phyloP scores from a whole-genome alignment of 1,284 basidiomycete genomes.

The Papiliotrema laurentii region DNA sequence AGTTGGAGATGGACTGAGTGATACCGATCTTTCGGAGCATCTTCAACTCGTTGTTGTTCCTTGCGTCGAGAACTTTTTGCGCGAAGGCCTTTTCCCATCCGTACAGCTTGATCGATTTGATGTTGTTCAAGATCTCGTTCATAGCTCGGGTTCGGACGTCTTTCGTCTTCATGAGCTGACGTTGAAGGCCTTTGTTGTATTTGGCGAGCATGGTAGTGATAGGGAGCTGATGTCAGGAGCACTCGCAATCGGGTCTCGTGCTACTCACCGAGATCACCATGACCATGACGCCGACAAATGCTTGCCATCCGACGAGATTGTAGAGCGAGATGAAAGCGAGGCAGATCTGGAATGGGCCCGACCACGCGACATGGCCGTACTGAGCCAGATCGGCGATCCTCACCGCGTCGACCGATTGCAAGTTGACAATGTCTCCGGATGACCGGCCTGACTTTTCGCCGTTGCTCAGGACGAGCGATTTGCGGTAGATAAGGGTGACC shows the following conservation, averaged over 20 bases:
- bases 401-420: conserved; percentile 79
- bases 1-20: conserved; percentile 48
- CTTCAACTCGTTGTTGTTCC: conserved; percentile 79
- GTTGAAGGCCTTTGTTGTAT: conserved; percentile 72
- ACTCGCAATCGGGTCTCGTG: not conserved
- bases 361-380: conserved; percentile 58
- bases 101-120: conserved; percentile 63
- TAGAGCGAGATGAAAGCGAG: conserved; percentile 88
- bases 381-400: conserved; percentile 82
- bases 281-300: conserved; percentile 85
- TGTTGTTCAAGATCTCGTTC: conserved; percentile 70
- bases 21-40: conserved; percentile 79
- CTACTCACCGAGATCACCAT: conserved; percentile 65
- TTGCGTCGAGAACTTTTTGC: conserved; percentile 63
- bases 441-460: conserved; percentile 69
- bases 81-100: conserved; percentile 77
- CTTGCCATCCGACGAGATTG: conserved; percentile 82
- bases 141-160: conserved; percentile 53
- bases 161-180: conserved; percentile 86
- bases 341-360: conserved; percentile 58
- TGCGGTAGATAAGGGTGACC: conserved; percentile 78
- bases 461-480: conserved; percentile 77
- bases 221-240: conserved; percentile 50
- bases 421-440: conserved; percentile 88
- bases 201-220: conserved; percentile 73